Base-by-base conservation (phyloP, 257 asterid species). In the Oldenlandia corymbosa region DNA sequence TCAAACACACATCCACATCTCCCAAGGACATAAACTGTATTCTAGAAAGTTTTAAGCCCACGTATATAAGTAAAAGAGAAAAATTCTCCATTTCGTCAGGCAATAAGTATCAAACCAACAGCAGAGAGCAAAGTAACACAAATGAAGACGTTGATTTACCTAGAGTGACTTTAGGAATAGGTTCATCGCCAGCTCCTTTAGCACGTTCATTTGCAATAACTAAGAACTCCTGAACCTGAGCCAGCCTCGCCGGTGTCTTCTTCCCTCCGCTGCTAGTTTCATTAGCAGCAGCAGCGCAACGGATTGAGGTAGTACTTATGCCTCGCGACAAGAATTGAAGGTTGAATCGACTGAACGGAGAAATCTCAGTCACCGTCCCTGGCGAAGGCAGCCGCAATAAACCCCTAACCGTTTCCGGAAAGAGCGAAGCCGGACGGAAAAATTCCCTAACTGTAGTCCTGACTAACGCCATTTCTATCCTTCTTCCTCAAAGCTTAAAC, bases 141-240 rank as follows among this genome's bases (percentile, higher is more conserved):
- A 65, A 36, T 7, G 14, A 18, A 50, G 54, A 3, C 3, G 10
- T 56, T 47, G 65, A 68, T 20, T 52, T 82, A 89, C 97, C 97
- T 11, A 89, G 74, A 24, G 84, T 73, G 69, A 92, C 79, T 77
- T 74, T 85, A 30, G 99, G 97, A 52, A 84, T 79, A 34, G 91
- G 89, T 75, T 84, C 87, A 62, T 73, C 65, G 10, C 90, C 95
- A 1, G 79, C 87, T 24, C 80, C 92, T 74, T 80, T 79, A 73
- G 85, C 84, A 12, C 96, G 90, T 68, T 91, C 95, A 70, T 77
- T 83, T 2, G 98, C 95, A 57, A 88, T 90, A 66, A 76, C 52
- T 42, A 92, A 69, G 55, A 87, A 79, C 70, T 88, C 81, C 70
- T 87, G 91, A 20, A 92, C 95, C 85, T 84, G 95, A 63, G 70